Base-by-base conservation (phyloP, 257 asterid species). In the Solanum appendiculatum region DNA sequence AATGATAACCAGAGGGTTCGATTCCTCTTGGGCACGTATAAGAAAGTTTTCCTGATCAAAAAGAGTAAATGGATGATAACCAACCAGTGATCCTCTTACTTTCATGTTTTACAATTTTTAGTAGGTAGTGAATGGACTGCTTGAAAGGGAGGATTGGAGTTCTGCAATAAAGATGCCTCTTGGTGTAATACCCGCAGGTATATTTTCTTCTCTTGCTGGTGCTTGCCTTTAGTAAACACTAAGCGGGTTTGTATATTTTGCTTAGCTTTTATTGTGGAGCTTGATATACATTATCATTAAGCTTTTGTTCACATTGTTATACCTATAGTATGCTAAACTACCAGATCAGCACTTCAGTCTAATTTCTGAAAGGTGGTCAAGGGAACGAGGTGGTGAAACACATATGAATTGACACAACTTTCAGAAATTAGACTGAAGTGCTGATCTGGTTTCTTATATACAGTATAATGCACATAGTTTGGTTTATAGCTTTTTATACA, bases 91-190 rank as follows among this genome's bases (percentile, higher is more conserved):
- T 86, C 86, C 86, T 63, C 84, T 86, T 89, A 72, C 77, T 85
- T 88, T 85, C 90, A 85, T 87, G 85, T 82, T 33, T 87, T 89
- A 86, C 37, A 84, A 87, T 78, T 90, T 91, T 90, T 93, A 92
- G 93, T 94, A 97, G 99, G 98, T 95, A 83, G 90, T 97, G 69
- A 97, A 95, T 89, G 99, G 99, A 90, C 92, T 97, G 92, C 99
- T 97, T 36, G 88, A 87, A 83, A 93, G 99, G 95, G 92, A 92
- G 92, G 99, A 97, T 74, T 97, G 99, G 99, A 86, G 87, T 2
- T 88, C 88, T 40, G 98, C 98, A 69, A 94, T 95, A 83, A 92
- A 29, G 91, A 95, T 88, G 86, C 98, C 99, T 88, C 94, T 97
- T 75, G 99, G 99, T 82, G 92, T 91, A 86, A 94, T 97, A 73